Evolutionary conservation across 2,329 filamentous ascomycete genomes (phyloP), one percentile per base, ranked within the genome.

Genomic region (Rutstroemia sp.): DNA sequence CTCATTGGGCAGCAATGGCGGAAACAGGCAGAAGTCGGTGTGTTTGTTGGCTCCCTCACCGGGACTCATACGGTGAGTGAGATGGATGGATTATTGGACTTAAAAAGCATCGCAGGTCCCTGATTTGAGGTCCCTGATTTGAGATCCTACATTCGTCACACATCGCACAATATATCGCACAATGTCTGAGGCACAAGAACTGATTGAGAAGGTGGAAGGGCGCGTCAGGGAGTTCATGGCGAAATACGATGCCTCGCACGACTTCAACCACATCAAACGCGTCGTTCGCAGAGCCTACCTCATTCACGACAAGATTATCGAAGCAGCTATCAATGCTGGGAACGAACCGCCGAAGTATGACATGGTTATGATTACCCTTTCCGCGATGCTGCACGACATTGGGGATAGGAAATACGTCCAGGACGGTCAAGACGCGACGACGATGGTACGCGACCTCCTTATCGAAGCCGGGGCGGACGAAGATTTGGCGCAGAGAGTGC

Each of bases 381-480:
- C 83, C 1, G 88, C 88, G 1, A 78, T 92, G 4, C 79, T 92
- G 14, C 91, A 96, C 73, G 91, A 96, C 65, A 85, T 95, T 17
- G 89, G 63, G 3, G 91, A 96, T 73, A 82, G 80, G 70, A 96
- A 95, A 73, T 95, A 95, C 70, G 71, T 84, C 0, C 60, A 70
- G 5, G 65, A 47, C 9, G 60, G 51, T 56, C 76, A 85, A 62
- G 77, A 84, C 65, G 67, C 75, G 2, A 73, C 78, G 1, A 81
- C 77, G 17, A 72, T 83, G 60, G 76, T 88, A 34, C 71, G 73
- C 16, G 70, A 76, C 27, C 70, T 86, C 6, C 77, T 91, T 1
- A 60, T 76, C 14, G 75, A 76, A 17, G 72, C 79, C 25, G 84
- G 86, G 25, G 84, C 82, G 9, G 69, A 76, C 0, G 67, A 73